phyloP scores from a whole-genome alignment of 2,329 filamentous ascomycete genomes.

The Scedosporium dehoogii region DNA sequence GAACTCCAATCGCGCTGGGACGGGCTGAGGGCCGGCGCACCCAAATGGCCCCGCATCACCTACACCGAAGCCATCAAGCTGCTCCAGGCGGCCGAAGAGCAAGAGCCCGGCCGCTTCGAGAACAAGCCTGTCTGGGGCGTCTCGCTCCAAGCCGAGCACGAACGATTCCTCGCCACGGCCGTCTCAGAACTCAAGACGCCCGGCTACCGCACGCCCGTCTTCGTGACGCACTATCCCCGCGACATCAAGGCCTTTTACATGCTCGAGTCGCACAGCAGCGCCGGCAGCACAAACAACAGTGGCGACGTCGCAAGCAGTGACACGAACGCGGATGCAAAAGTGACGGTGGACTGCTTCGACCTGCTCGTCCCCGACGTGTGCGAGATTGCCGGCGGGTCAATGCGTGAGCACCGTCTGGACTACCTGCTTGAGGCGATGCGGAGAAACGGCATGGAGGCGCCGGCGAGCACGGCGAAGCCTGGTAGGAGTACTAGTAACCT shows the following conservation, averaged over 20 bases:
- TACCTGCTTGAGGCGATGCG: conserved; percentile 63
- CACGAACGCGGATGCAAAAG: neutral
- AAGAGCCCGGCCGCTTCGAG: conserved; percentile 44
- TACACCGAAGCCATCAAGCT: conserved; percentile 68
- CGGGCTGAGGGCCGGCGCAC: conserved; percentile 41
- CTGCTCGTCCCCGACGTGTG: conserved; percentile 76
- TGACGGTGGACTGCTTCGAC: conserved; percentile 77
- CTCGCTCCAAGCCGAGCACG: conserved; percentile 83
- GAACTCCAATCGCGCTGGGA: conserved; percentile 62
- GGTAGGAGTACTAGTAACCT: conserved; percentile 27
- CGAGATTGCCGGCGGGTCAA: conserved; percentile 79
- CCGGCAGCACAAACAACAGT: conserved; percentile 9
- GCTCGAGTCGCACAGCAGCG: conserved; percentile 25
- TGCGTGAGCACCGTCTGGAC: conserved; percentile 72
- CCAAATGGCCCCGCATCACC: conserved; percentile 68
- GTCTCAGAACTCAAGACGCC: conserved; percentile 42
- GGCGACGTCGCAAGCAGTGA: neutral
- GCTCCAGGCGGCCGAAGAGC: conserved; percentile 46
- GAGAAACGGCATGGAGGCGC: conserved; percentile 48
- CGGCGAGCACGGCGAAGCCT: neutral
- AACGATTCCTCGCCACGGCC: conserved; percentile 69
- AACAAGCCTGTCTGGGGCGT: conserved; percentile 60
- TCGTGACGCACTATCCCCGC: conserved; percentile 88
- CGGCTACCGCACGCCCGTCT: conserved; percentile 56
- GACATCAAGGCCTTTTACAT: conserved; percentile 82